Percentiles rank a stretch among this genome's conserved stretches.
Conservation (phyloP, 2,329 filamentous ascomycete species). For the Sporothrix curviconia region DNA sequence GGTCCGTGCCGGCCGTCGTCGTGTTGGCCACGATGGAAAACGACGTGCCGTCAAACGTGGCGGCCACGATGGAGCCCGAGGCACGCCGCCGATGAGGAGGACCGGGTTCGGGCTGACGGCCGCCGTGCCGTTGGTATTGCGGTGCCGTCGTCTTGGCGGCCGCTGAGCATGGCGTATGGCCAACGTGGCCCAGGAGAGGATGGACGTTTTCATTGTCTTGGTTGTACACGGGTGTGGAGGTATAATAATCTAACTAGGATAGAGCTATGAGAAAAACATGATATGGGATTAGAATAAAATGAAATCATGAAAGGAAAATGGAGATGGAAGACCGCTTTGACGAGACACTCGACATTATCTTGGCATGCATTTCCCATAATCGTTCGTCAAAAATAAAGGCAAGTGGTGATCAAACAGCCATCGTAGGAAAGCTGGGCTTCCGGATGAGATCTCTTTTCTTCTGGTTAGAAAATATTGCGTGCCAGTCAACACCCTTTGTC, state of each 20-base stretch:
- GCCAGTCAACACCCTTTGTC: no score
- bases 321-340: neutral
- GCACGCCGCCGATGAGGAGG: slow-evolving; percentile 34
- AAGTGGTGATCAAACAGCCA: neutral
- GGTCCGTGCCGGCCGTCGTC: slow-evolving; percentile 24
- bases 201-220: neutral
- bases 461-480: no score
- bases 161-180: neutral
- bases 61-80: slow-evolving; percentile 34
- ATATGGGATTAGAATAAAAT: neutral
- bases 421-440: no score
- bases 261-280: no score
- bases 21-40: slow-evolving; percentile 35
- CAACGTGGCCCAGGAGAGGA: neutral
- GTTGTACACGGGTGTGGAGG: neutral
- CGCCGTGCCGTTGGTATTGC: neutral
- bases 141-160: neutral
- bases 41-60: slow-evolving; percentile 34
- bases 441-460: no score
- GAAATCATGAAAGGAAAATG: neutral
- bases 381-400: neutral
- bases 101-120: slow-evolving; percentile 18
- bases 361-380: neutral
- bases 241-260: no score
- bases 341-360: neutral